These are phyloP conservation scores for Peniophora sp. DNA, from an alignment of 1,284 basidiomycete species.

Conservation along the genomic window DNA sequence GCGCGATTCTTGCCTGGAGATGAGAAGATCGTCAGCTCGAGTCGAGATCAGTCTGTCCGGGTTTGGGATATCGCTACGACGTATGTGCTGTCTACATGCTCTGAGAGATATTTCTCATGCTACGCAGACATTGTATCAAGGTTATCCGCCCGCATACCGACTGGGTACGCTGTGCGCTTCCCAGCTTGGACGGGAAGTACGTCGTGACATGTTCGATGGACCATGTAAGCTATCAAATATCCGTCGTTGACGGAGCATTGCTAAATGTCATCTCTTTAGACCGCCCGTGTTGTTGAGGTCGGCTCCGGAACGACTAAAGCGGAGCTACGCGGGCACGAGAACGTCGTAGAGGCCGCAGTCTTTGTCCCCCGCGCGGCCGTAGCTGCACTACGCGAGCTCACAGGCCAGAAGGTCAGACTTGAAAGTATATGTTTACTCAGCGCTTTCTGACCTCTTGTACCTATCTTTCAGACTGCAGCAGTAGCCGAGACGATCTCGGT, in stretches of 20 bases:
- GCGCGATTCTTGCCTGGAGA: constrained; percentile 71
- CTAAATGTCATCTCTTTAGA: constrained; percentile 30
- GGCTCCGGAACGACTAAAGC: constrained; percentile 55
- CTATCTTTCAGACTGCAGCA: constrained; percentile 6
- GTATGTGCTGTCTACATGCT: constrained; percentile 25
- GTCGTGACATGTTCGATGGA: constrained; percentile 65
- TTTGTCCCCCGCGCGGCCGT: constrained; percentile 57
- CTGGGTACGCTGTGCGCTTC: constrained; percentile 63
- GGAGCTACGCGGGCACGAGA: constrained; percentile 69
- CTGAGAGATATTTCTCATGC: no score
- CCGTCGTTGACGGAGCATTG: not conserved
- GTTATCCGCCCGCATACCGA: constrained; percentile 57
- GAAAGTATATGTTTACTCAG: no score
- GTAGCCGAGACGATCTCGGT: constrained; percentile 24
- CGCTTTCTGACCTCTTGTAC: no score
- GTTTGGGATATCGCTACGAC: constrained; percentile 71
- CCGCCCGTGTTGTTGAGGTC: constrained; percentile 57
- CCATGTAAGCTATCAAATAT: constrained; percentile 36
- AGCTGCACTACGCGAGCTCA: constrained; percentile 41
- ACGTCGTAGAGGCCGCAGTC: constrained; percentile 63
- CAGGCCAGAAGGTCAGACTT: constrained; percentile 18
- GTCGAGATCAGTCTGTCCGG: constrained; percentile 64
- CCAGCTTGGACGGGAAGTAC: constrained; percentile 54
- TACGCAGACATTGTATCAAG: constrained; percentile 49
- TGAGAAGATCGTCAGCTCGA: constrained; percentile 60